Conservation (phyloP, 305 asterid genomes). For the Fraxinus albicans region DNA sequence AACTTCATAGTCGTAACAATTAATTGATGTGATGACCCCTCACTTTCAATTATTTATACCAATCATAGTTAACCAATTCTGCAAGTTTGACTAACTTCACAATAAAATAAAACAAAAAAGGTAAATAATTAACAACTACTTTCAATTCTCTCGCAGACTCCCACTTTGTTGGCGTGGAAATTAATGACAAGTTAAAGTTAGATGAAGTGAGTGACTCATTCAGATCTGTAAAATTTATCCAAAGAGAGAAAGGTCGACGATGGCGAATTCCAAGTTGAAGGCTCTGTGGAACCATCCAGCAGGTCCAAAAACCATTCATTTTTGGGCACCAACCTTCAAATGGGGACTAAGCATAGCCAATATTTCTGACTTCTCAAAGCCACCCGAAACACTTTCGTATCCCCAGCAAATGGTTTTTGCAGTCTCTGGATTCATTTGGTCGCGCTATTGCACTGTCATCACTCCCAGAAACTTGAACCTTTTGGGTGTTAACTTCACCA, state of each 20-base stretch:
- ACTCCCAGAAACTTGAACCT: conserved; percentile 40
- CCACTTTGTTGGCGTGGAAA: background rate
- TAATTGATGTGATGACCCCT: background rate
- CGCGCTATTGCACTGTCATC: conserved; percentile 39
- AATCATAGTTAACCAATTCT: background rate
- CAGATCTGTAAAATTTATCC: background rate
- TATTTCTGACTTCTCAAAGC: conserved; percentile 35
- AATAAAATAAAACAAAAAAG: background rate
- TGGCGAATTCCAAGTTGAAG: conserved; percentile 16
- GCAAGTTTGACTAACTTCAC: background rate
- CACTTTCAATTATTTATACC: background rate
- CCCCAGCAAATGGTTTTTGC: conserved; percentile 41
- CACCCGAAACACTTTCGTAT: conserved; percentile 34
- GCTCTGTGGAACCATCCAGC: conserved; percentile 44
- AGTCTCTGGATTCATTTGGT: conserved; percentile 30
- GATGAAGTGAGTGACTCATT: background rate
- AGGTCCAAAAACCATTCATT: conserved; percentile 42
- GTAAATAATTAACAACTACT: too few relatives aligned
- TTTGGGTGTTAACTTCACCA: conserved; percentile 28
- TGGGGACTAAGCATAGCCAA: conserved; percentile 38
- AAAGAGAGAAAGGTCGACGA: background rate
- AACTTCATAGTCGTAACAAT: background rate
- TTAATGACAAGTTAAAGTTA: background rate
- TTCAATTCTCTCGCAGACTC: background rate
- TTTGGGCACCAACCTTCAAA: conserved; percentile 45